Percentiles rank a stretch among this genome's conserved stretches.
These are phyloP conservation scores for Malus hybrid DNA, from an alignment of 331 rosid species.

Conservation along the genomic window DNA sequence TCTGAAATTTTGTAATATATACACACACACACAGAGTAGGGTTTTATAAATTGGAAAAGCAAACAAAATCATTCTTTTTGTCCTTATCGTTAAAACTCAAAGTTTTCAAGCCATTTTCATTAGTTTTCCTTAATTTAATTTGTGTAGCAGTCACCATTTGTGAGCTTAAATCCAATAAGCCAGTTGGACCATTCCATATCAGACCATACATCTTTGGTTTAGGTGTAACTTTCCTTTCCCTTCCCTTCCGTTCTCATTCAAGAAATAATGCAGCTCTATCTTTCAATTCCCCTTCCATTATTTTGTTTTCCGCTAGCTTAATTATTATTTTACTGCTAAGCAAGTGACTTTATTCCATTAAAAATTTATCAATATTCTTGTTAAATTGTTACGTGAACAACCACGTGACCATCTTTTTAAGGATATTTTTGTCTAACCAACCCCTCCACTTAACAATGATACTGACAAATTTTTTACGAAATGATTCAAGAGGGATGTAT, in stretches of 20 bases:
- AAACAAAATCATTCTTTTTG: neutral
- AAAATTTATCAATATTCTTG: no score
- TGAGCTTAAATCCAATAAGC: neutral
- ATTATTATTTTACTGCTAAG: neutral
- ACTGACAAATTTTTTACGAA: rapidly evolving
- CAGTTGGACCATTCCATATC: neutral
- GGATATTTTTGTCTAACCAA: no score
- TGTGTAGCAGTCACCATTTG: neutral
- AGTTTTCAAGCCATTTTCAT: no score
- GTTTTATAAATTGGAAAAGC: neutral
- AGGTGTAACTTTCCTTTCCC: neutral
- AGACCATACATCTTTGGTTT: neutral
- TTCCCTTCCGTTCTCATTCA: neutral
- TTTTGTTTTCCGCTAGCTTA: neutral
- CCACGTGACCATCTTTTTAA: no score
- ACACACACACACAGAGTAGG: neutral
- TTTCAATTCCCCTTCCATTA: neutral
- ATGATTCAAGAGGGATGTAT: no score
- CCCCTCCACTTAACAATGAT: no score
- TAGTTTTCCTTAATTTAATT: no score
- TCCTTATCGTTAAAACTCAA: no score
- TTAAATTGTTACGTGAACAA: no score
- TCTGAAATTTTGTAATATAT: no score
- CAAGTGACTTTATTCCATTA: neutral
- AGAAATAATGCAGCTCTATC: neutral